phyloP scores from a whole-genome alignment of 2,329 filamentous ascomycete genomes.

The Xylariomycetidae sp. region DNA sequence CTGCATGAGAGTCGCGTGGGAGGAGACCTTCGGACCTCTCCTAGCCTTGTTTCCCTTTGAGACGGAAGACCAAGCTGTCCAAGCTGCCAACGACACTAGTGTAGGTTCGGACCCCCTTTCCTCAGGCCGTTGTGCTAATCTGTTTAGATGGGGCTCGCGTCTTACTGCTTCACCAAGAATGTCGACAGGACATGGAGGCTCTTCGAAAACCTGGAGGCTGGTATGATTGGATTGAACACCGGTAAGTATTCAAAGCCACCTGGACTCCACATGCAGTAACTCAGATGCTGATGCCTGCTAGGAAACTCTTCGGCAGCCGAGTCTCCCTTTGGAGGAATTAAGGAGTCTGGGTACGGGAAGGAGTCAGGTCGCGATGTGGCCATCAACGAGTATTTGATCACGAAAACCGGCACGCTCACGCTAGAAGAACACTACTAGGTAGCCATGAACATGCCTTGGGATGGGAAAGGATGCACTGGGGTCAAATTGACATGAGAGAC shows the following conservation, averaged over 20 bases:
- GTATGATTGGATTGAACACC: constrained; percentile 37
- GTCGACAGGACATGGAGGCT: constrained; percentile 51
- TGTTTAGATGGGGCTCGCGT: constrained; percentile 47
- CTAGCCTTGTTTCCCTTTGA: constrained; percentile 51
- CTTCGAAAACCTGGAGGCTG: constrained; percentile 54
- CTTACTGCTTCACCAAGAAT: constrained; percentile 55
- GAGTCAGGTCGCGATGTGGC: constrained; percentile 43
- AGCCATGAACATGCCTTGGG: no score
- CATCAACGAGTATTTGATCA: constrained; percentile 39
- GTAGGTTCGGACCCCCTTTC: constrained; percentile 9
- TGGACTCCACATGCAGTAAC: neutral
- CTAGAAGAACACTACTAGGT: constrained; percentile 31
- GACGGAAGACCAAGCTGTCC: constrained; percentile 48
- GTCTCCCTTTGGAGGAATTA: constrained; percentile 42
- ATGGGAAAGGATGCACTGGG: no score
- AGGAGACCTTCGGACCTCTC: constrained; percentile 55
- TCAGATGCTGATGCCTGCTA: constrained; percentile 6
- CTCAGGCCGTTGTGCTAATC: neutral
- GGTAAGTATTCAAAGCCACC: constrained; percentile 28
- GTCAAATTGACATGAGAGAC: no score
- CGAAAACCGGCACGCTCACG: constrained; percentile 39
- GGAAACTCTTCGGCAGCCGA: constrained; percentile 36
- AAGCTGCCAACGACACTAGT: constrained; percentile 48
- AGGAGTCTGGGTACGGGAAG: constrained; percentile 41
- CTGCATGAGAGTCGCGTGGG: constrained; percentile 40